Base-by-base conservation (phyloP, 257 asterid species). In the Apocynum venetum region DNA sequence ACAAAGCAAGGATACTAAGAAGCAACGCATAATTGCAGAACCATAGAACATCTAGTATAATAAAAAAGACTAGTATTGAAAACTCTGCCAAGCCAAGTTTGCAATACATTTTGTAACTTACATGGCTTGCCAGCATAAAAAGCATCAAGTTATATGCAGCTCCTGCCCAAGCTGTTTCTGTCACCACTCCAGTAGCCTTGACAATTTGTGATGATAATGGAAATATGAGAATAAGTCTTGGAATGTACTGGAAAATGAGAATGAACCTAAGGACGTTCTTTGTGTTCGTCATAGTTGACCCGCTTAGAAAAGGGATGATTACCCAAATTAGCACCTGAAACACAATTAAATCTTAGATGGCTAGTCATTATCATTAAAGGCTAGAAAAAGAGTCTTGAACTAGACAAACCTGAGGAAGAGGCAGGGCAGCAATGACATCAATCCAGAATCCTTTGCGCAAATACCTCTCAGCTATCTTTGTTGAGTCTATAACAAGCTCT, bases 141-240 rank as follows among this genome's bases (percentile, higher is more conserved):
- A 96, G 95, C 90, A 96, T 87, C 89, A 96, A 88, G 76, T 96
- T 93, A 68, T 96, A 96, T 77, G 99, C 99, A 73, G 99, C 99
- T 49, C 98, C 99, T 3, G 99, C 98, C 99, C 99, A 95, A 2
- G 98, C 98, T 0, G 98, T 93, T 82, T 93, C 93, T 31, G 99
- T 95, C 77, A 91, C 97, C 78, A 95, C 97, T 61, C 99, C 99
- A 1, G 98, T 90, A 75, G 98, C 89, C 86, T 91, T 88, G 71
- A 93, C 92, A 46, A 95, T 95, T 91, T 93, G 96, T 10, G 97
- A 84, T 15, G 97, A 90, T 73, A 95, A 87, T 2, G 99, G 99
- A 82, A 86, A 95, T 77, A 95, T 92, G 59, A 91, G 97, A 78
- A 82, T 81, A 31, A 95, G 89, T 71, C 98, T 86, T 4, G 98